phyloP scores from a whole-genome alignment of 2,329 filamentous ascomycete species.

The Dothidotthia symphoricarpi region DNA sequence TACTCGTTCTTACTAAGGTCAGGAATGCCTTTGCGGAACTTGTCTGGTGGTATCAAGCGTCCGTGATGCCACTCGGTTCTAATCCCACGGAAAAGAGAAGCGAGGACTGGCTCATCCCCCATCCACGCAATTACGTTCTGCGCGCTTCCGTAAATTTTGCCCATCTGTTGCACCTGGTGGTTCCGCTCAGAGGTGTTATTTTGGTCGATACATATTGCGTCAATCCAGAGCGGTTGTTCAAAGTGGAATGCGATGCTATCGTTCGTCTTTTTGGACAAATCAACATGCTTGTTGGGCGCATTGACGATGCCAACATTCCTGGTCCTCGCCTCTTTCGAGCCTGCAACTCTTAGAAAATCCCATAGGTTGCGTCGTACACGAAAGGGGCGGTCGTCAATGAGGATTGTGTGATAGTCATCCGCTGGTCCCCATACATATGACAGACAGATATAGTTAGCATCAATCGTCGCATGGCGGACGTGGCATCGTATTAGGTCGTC shows the following conservation, averaged over 20 bases:
- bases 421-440: slow-evolving; percentile 10
- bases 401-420: neutral
- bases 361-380: slow-evolving; percentile 5
- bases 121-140: slow-evolving; percentile 1
- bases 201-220: slow-evolving; percentile 11
- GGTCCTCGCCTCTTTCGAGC: neutral
- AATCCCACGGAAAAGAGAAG: too few relatives aligned
- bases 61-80: too few relatives aligned
- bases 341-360: slow-evolving; percentile 3
- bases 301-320: too few relatives aligned
- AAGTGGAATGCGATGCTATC: too few relatives aligned
- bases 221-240: slow-evolving; percentile 6
- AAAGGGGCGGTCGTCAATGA: slow-evolving; percentile 1
- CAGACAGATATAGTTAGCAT: slow-evolving; percentile 4
- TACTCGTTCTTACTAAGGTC: neutral
- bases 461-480: slow-evolving; percentile 1
- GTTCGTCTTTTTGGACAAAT: too few relatives aligned
- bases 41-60: too few relatives aligned
- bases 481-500: slow-evolving; percentile 4
- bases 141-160: slow-evolving; percentile 3
- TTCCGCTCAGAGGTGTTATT: slow-evolving; percentile 3
- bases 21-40: too few relatives aligned
- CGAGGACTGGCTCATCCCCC: slow-evolving; percentile 10
- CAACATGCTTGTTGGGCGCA: too few relatives aligned
- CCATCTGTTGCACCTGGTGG: slow-evolving; percentile 9